A percentile compares a stretch with the other conserved stretches of the same genome.
Conservation (phyloP, 2,329 filamentous ascomycete species). For the Penicillium sp. region DNA sequence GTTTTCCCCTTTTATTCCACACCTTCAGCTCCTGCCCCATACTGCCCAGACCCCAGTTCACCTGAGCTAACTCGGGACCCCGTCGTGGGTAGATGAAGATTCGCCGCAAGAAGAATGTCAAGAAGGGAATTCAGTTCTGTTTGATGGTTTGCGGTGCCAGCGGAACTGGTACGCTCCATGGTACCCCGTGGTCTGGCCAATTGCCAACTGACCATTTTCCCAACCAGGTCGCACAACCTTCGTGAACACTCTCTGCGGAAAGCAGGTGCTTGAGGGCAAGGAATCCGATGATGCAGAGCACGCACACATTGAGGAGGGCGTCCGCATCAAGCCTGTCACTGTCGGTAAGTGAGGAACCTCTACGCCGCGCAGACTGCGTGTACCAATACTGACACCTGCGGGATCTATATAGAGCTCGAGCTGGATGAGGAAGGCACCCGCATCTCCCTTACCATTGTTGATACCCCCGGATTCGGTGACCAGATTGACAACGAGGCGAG, state of each 20-base stretch:
- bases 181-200: constrained; percentile 14
- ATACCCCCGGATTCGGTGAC: constrained; percentile 97
- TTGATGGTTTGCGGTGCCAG: constrained; percentile 99
- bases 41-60: constrained; percentile 19
- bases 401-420: constrained; percentile 71
- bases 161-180: constrained; percentile 73
- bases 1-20: constrained; percentile 39
- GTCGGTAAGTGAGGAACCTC: constrained; percentile 69
- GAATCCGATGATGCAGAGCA: constrained; percentile 87
- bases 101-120: constrained; percentile 99
- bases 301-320: constrained; percentile 92
- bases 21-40: constrained; percentile 29
- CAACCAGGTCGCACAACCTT: constrained; percentile 88
- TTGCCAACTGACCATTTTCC: constrained; percentile 23
- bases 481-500: constrained; percentile 99
- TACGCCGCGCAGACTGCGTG: constrained; percentile 17
- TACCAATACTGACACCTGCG: constrained; percentile 33
- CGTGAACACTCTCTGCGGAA: constrained; percentile 98
- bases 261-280: constrained; percentile 87
- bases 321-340: constrained; percentile 98
- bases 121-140: constrained; percentile 99
- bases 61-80: constrained; percentile 27
- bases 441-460: constrained; percentile 96
- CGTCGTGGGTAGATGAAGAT: constrained; percentile 75
- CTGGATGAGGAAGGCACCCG: constrained; percentile 97